These are phyloP conservation scores for Jacaranda mimosifolia DNA, from an alignment of 257 asterid genomes.

Conservation along the genomic window DNA sequence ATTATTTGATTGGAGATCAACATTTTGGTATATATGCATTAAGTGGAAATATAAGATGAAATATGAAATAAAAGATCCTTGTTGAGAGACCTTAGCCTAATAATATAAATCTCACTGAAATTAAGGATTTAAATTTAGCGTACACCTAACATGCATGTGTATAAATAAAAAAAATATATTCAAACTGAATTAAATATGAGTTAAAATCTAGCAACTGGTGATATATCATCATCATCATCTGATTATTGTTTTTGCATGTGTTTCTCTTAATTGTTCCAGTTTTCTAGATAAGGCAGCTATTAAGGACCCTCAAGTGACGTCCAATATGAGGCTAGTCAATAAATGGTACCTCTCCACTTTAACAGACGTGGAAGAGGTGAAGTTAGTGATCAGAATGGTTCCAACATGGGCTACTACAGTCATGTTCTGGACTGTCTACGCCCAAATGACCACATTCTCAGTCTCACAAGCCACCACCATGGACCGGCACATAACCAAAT, in stretches of 20 bases:
- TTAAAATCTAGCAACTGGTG: no score
- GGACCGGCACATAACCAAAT: constrained; percentile 64
- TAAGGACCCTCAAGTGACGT: constrained; percentile 43
- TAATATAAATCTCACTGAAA: no score
- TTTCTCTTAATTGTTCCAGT: constrained; percentile 19
- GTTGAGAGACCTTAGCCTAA: no score
- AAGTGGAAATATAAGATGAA: no score
- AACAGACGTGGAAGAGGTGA: constrained; percentile 92
- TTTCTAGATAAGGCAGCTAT: constrained; percentile 90
- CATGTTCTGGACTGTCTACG: constrained; percentile 81
- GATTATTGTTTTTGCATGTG: not conserved
- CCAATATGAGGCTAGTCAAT: constrained; percentile 1
- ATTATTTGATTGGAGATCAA: no score
- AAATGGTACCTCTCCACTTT: constrained; percentile 76
- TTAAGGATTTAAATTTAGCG: no score
- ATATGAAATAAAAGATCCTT: no score
- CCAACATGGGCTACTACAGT: constrained; percentile 93
- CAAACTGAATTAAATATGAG: no score
- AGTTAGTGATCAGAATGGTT: constrained; percentile 70
- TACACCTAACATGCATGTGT: no score
- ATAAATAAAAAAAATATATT: no score
- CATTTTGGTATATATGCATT: no score
- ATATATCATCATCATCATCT: not conserved
- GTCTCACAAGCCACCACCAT: constrained; percentile 87
- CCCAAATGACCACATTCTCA: constrained; percentile 89